phyloP scores from a whole-genome alignment of 2,329 filamentous ascomycete genomes.

The Cladosporium oxysporum region DNA sequence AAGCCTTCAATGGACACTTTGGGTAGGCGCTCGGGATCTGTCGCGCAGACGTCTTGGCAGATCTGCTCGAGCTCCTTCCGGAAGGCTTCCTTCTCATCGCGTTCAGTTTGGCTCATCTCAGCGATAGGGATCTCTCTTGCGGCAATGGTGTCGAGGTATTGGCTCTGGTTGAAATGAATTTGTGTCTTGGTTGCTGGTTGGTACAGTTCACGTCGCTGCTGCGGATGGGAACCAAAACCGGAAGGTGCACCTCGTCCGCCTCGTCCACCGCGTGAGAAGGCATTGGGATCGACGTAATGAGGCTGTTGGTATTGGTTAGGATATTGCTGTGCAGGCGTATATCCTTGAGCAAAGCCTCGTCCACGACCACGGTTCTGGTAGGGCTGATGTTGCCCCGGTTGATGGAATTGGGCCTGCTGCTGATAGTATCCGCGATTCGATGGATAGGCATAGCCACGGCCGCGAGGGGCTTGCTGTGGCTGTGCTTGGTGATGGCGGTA shows the following conservation, averaged over 20 bases:
- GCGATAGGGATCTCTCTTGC: constrained; percentile 55
- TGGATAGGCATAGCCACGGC: constrained; percentile 6
- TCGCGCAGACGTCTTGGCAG: constrained; percentile 60
- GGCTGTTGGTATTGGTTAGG: constrained; percentile 24
- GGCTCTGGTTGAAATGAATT: constrained; percentile 22
- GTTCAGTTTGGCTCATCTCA: constrained; percentile 65
- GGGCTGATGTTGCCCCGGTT: background rate
- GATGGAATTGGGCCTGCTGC: background rate
- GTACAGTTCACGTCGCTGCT: constrained; percentile 30
- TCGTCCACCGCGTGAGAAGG: constrained; percentile 33
- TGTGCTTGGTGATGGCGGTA: constrained; percentile 21
- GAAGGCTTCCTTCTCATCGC: constrained; percentile 71
- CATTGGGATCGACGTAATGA: constrained; percentile 34
- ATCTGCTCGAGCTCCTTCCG: constrained; percentile 64
- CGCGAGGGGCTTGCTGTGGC: constrained; percentile 5
- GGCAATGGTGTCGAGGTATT: constrained; percentile 48
- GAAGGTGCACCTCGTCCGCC: constrained; percentile 10
- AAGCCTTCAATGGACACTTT: constrained; percentile 72
- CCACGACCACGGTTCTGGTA: constrained; percentile 15
- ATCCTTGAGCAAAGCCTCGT: constrained; percentile 1
- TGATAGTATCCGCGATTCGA: background rate
- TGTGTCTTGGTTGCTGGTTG: constrained; percentile 28
- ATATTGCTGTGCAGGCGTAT: constrained; percentile 15
- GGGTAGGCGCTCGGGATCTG: constrained; percentile 51
- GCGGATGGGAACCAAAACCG: constrained; percentile 23